These are phyloP conservation scores for Eucalyptus regnans DNA, from an alignment of 345 rosid species.

Conservation along the genomic window DNA sequence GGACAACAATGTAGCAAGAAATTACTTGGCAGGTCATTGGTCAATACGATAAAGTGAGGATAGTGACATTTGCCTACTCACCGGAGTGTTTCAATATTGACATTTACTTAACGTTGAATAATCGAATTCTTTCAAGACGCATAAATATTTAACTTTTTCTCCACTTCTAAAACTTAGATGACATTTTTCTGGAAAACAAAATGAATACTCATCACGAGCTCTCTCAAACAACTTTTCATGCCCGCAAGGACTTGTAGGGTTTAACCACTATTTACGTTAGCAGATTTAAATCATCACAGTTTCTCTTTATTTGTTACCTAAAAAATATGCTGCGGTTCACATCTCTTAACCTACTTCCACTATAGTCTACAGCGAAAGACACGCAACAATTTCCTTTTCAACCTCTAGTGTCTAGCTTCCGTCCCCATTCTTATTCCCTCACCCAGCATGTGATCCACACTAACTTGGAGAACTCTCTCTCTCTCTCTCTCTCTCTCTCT, in stretches of 20 bases:
- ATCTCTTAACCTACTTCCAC: background rate
- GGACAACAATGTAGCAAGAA: background rate
- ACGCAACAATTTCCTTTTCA: background rate
- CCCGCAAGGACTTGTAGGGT: background rate
- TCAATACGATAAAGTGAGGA: background rate
- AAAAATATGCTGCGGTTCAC: background rate
- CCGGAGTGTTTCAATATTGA: background rate
- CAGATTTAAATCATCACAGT: background rate
- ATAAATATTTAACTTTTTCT: background rate
- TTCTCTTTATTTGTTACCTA: background rate
- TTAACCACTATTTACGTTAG: background rate
- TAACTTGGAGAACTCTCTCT: background rate
- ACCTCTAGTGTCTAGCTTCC: background rate
- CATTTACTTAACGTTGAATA: background rate
- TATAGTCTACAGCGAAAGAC: background rate
- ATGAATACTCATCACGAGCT: background rate
- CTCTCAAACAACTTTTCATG: background rate
- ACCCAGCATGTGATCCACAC: background rate
- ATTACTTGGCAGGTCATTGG: background rate
- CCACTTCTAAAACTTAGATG: background rate
- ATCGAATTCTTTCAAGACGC: background rate
- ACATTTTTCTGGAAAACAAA: background rate
- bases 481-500: background rate
- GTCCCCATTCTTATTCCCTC: background rate
- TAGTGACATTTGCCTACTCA: background rate